phyloP scores from a whole-genome alignment of 2,329 filamentous ascomycete genomes.

The Ophiosphaerella herpotricha region DNA sequence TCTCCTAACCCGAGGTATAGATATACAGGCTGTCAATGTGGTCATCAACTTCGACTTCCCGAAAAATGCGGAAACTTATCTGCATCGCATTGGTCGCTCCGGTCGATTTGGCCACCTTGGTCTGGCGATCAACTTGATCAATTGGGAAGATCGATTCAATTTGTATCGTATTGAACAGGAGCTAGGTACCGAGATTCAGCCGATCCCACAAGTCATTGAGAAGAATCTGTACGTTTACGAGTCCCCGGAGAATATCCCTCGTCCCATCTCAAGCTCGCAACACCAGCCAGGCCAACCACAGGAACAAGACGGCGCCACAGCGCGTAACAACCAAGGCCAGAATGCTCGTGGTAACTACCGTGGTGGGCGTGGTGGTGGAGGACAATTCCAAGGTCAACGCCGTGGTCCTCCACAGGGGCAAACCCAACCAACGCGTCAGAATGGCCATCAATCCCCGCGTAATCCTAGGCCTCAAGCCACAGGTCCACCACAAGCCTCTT shows the following conservation, averaged over 20 bases:
- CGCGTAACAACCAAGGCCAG: constrained; percentile 28
- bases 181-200: constrained; percentile 93
- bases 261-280: constrained; percentile 68
- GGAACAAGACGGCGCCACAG: constrained; percentile 30
- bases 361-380: constrained; percentile 42
- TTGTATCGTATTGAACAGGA: constrained; percentile 98
- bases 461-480: constrained; percentile 39
- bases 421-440: constrained; percentile 38
- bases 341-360: constrained; percentile 36
- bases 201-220: constrained; percentile 93
- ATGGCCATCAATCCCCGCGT: constrained; percentile 42
- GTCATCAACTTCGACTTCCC: constrained; percentile 99
- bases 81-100: constrained; percentile 97
- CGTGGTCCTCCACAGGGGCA: constrained; percentile 28
- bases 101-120: constrained; percentile 96
- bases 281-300: constrained; percentile 33
- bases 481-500: constrained; percentile 35
- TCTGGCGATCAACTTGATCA: constrained; percentile 98
- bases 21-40: constrained; percentile 98
- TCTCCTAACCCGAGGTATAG: constrained; percentile 95
- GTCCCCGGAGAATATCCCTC: constrained; percentile 89
- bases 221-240: constrained; percentile 99
- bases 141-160: constrained; percentile 99
- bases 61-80: constrained; percentile 98
- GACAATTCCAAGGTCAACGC: constrained; percentile 39